phyloP scores from a whole-genome alignment of 116 monocot genomes.

The Cymodocea nodosa region DNA sequence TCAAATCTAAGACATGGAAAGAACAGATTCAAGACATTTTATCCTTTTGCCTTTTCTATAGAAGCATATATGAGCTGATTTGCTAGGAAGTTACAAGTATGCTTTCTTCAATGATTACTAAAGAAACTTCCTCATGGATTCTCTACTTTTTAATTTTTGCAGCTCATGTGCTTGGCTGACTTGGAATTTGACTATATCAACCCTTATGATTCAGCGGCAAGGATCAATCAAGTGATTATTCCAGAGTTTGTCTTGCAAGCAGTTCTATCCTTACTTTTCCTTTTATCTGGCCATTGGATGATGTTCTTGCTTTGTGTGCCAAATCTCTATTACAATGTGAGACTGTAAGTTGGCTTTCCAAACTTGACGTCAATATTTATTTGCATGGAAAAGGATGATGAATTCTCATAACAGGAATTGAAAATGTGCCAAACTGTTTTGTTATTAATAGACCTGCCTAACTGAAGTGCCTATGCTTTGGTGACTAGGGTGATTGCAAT shows the following conservation, averaged over 20 bases:
- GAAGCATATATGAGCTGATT: too few relatives aligned
- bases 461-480: too few relatives aligned
- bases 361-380: too few relatives aligned
- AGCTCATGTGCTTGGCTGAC: constrained; percentile 86
- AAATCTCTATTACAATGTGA: constrained; percentile 53
- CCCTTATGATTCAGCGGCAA: constrained; percentile 71
- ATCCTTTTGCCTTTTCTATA: too few relatives aligned
- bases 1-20: too few relatives aligned
- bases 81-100: too few relatives aligned
- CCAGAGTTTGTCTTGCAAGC: constrained; percentile 73
- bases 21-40: too few relatives aligned
- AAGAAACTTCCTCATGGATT: background rate
- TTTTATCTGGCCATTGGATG: constrained; percentile 61
- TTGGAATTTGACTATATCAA: constrained; percentile 91
- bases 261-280: constrained; percentile 45
- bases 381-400: too few relatives aligned
- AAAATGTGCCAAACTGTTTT: too few relatives aligned
- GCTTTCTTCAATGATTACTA: background rate
- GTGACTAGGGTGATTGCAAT: too few relatives aligned
- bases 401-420: too few relatives aligned
- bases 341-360: constrained; percentile 40
- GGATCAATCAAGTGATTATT: constrained; percentile 54
- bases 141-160: constrained; percentile 15
- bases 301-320: constrained; percentile 59
- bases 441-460: too few relatives aligned